Percentiles rank a stretch among this genome's conserved stretches.
phyloP scores from a whole-genome alignment of 2,329 filamentous ascomycete species.

The Tolypocladium tropicale region DNA sequence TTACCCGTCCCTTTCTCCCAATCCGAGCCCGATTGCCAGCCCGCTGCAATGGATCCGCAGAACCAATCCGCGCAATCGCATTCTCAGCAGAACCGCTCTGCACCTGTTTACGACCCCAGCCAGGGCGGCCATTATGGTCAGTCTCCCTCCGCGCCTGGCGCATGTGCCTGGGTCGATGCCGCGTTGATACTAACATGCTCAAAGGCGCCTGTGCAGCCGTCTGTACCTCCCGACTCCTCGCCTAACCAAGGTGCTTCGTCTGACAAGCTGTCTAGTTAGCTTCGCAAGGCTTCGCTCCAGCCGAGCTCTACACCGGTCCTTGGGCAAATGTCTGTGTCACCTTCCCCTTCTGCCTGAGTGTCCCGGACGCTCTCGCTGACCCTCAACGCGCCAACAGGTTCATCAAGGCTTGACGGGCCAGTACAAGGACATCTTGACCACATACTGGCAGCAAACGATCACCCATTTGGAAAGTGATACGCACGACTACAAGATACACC shows the following conservation, averaged over 20 bases:
- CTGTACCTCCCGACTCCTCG: slow-evolving; percentile 7
- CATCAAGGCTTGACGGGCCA: slow-evolving; percentile 88
- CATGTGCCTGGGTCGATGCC: neutral
- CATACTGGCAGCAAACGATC: slow-evolving; percentile 98
- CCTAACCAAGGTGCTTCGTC: neutral
- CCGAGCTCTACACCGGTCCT: slow-evolving; percentile 84
- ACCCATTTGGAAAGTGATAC: slow-evolving; percentile 88
- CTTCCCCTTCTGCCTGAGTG: neutral
- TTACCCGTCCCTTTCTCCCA: slow-evolving; percentile 6
- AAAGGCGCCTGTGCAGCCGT: slow-evolving; percentile 38
- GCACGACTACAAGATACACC: slow-evolving; percentile 97
- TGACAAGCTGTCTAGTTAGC: slow-evolving; percentile 54
- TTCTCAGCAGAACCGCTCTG: slow-evolving; percentile 46
- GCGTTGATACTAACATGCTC: slow-evolving; percentile 8
- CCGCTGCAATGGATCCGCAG: slow-evolving; percentile 25
- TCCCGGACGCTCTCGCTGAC: neutral
- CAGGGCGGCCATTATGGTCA: slow-evolving; percentile 72
- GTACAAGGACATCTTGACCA: slow-evolving; percentile 95
- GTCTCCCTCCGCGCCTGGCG: slow-evolving; percentile 11
- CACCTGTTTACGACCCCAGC: slow-evolving; percentile 60
- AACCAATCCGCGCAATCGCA: slow-evolving; percentile 41
- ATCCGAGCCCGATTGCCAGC: slow-evolving; percentile 1
- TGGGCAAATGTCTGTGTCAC: slow-evolving; percentile 74
- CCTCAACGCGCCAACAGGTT: slow-evolving; percentile 46
- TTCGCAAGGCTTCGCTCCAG: slow-evolving; percentile 77